Conservation (phyloP, 2,329 filamentous ascomycete genomes). For the Simplicillium aogashimaense region DNA sequence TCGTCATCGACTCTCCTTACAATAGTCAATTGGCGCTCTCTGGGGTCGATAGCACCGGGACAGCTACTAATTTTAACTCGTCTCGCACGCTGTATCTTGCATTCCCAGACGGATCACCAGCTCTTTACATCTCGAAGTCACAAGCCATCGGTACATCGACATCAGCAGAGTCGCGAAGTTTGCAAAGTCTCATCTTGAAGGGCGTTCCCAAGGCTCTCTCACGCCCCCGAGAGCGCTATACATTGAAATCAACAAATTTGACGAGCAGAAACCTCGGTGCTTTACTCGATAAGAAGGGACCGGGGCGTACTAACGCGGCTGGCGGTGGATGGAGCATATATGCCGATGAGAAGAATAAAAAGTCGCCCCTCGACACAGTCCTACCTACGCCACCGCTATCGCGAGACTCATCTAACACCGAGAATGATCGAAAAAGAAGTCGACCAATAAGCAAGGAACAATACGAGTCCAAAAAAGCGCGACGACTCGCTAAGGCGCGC, state of each 20-base stretch:
- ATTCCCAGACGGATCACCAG: constrained; percentile 71
- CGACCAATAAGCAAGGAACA: constrained; percentile 16
- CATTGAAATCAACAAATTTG: constrained; percentile 57
- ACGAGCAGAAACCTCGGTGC: constrained; percentile 62
- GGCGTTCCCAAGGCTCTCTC: constrained; percentile 78
- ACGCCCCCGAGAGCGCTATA: constrained; percentile 60
- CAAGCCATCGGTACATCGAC: constrained; percentile 30
- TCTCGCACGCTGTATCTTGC: constrained; percentile 69
- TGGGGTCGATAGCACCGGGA: constrained; percentile 17
- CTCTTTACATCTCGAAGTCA: constrained; percentile 56
- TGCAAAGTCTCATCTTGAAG: constrained; percentile 63
- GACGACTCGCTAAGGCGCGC: constrained; percentile 52
- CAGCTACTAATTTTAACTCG: constrained; percentile 43
- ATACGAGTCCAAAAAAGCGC: constrained; percentile 45
- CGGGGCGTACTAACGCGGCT: constrained; percentile 59
- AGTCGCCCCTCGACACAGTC: constrained; percentile 44
- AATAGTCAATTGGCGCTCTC: constrained; percentile 45
- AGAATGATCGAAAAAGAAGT: constrained; percentile 18
- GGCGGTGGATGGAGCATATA: constrained; percentile 76
- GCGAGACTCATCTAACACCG: constrained; percentile 15
- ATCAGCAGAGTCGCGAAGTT: constrained; percentile 46
- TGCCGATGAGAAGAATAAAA: constrained; percentile 47
- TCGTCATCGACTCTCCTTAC: constrained; percentile 74
- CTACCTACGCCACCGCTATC: constrained; percentile 38
- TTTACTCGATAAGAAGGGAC: constrained; percentile 58